phyloP scores from a whole-genome alignment of 371 early-diverging fungal species.

The Rhizomucor pusillus region DNA sequence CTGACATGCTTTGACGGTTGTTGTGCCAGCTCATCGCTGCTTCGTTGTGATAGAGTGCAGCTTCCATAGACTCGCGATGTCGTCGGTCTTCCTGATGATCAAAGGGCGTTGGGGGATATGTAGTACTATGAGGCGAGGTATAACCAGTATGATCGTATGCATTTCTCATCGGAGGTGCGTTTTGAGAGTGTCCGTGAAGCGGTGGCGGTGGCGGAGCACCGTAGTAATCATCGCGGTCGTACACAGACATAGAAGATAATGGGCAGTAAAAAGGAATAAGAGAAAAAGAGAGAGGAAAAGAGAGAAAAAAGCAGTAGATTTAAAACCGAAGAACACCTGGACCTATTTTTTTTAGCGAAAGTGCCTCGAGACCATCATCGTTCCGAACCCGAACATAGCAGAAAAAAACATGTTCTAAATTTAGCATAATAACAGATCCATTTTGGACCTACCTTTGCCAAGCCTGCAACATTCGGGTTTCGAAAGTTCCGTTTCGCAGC shows the following conservation, averaged over 20 bases:
- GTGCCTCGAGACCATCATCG: too few relatives aligned
- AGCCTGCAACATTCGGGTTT: too few relatives aligned
- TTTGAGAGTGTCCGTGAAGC: neutral
- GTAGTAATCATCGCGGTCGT: slow-evolving; percentile 5
- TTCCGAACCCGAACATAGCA: too few relatives aligned
- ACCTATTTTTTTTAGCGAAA: neutral
- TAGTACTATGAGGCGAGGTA: neutral
- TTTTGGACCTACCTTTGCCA: too few relatives aligned
- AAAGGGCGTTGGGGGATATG: neutral
- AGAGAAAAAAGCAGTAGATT: neutral
- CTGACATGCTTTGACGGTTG: slow-evolving; percentile 23
- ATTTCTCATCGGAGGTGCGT: neutral
- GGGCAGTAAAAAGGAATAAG: neutral
- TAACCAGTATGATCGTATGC: neutral
- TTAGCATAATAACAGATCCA: too few relatives aligned
- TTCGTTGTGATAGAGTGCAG: slow-evolving; percentile 1
- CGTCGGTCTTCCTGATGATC: neutral
- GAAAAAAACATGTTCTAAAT: too few relatives aligned
- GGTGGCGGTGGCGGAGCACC: neutral
- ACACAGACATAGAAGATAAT: neutral
- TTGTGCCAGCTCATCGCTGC: slow-evolving; percentile 10
- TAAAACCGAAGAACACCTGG: neutral
- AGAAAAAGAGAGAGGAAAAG: slow-evolving; percentile 3
- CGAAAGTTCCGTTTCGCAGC: too few relatives aligned
- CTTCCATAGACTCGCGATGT: slow-evolving; percentile 3